Conservation (phyloP, 2,329 filamentous ascomycete genomes). For the Calonectria pseudoturangicola region DNA sequence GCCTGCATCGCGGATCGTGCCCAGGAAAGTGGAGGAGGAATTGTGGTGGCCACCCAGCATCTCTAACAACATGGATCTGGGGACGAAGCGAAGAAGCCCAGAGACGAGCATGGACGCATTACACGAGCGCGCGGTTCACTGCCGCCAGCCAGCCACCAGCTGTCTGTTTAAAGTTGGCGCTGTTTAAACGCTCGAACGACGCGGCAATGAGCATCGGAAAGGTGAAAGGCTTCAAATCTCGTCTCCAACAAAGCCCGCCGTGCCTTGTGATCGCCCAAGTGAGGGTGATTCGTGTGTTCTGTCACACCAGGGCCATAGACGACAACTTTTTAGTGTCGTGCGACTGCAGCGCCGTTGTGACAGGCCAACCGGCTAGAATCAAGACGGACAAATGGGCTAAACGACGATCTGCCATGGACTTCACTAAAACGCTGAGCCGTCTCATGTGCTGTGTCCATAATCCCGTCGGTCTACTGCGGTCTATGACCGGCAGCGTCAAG, state of each 20-base stretch:
- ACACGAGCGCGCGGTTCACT: conserved; percentile 42
- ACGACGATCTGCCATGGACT: conserved; percentile 27
- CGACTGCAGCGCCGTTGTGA: conserved; percentile 53
- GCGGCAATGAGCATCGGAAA: conserved; percentile 31
- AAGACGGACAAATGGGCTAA: conserved; percentile 26
- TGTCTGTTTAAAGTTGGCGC: conserved; percentile 9
- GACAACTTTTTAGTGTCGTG: conserved; percentile 46
- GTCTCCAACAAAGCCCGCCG: neutral
- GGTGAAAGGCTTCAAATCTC: neutral
- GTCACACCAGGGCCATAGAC: conserved; percentile 44
- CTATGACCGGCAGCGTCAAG: conserved; percentile 47
- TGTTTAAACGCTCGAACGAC: conserved; percentile 23
- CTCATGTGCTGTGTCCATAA: conserved; percentile 23
- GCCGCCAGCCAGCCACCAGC: conserved; percentile 38
- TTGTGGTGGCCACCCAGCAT: conserved; percentile 27
- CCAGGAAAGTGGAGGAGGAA: conserved; percentile 41
- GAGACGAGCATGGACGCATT: conserved; percentile 24
- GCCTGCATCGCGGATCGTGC: conserved; percentile 47
- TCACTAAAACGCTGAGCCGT: conserved; percentile 25
- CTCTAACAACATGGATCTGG: conserved; percentile 36
- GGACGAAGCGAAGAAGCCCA: conserved; percentile 32
- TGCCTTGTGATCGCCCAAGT: conserved; percentile 11
- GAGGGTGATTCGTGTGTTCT: conserved; percentile 50
- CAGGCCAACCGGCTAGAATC: conserved; percentile 38
- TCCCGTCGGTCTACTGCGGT: conserved; percentile 15